Base-by-base conservation (phyloP, 2,329 filamentous ascomycete genomes). In the Sporothrix inflata region DNA sequence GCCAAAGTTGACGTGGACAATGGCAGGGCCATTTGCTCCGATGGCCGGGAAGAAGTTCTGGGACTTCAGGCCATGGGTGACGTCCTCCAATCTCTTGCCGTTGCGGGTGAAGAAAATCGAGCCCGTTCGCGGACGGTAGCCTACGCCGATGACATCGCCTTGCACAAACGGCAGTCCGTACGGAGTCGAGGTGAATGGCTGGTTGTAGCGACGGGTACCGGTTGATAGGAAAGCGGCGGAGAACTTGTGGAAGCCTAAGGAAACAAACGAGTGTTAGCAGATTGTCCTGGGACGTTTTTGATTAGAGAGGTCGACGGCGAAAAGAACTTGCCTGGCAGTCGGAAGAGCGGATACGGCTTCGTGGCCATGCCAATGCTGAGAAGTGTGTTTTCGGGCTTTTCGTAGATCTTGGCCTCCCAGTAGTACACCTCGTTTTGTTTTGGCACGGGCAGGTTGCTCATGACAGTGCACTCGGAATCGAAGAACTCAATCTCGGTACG, bases 361-460 rank as follows among this genome's bases (percentile, higher is more conserved):
- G 96, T 99, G 61, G 93, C 92, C 86, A 99, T 92, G 76, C 96
- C 96, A 77, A 99, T 94, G 79, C 92, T 94, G 74, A 99, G 87
- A 76, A 94, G 84, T 0, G 94, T 97, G 73, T 85, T 89, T 75
- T 98, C 96, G 4, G 96, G 94, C 83, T 98, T 98, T 74, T 99
- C 96, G 83, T 97, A 99, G 70, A 99, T 92, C 85, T 99, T 99
- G 71, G 94, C 93, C 82, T 99, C 96, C 96, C 96, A 99, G 82
- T 99, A 99, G 82, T 99, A 99, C 12, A 98, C 95, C 79, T 99
- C 96, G 79, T 99, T 99, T 80, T 99, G 96, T 79, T 99, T 99
- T 16, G 96, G 96, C 8, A 99, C 94, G 0, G 96, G 96, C 53
- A 99, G 83, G 78, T 99, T 99, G 85, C 92, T 97, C 85, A 97